phyloP scores from a whole-genome alignment of 208 protist genomes.

The Plasmodiophora brassicae region DNA sequence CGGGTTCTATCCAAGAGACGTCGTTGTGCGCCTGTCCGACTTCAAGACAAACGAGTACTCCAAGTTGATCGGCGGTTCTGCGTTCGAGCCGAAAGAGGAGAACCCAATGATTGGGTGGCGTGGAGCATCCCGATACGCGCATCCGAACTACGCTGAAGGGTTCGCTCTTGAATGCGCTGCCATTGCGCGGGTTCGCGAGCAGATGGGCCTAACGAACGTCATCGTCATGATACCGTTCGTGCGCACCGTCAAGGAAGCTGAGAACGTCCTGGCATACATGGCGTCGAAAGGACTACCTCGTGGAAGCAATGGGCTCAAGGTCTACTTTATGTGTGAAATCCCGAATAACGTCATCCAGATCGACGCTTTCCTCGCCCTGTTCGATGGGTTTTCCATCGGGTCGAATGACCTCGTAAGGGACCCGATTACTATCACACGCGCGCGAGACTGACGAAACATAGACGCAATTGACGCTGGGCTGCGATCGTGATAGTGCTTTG shows the following conservation, averaged over 20 bases:
- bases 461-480: constrained; percentile 51
- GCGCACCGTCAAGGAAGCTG: constrained; percentile 49
- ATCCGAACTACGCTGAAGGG: constrained; percentile 43
- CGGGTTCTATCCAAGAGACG: constrained; percentile 53
- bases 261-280: constrained; percentile 51
- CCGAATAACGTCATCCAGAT: constrained; percentile 57
- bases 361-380: constrained; percentile 47
- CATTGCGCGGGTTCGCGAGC: constrained; percentile 41
- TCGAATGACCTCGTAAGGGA: constrained; percentile 54
- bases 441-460: neutral
- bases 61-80: constrained; percentile 37
- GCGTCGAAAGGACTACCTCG: constrained; percentile 45
- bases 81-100: constrained; percentile 56
- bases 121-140: constrained; percentile 50
- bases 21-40: constrained; percentile 57
- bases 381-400: constrained; percentile 55
- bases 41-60: constrained; percentile 56
- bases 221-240: constrained; percentile 57
- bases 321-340: constrained; percentile 54
- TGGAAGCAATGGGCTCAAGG: constrained; percentile 1
- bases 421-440: neutral
- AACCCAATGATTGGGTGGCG: constrained; percentile 56
- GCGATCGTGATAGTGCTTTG: constrained; percentile 50
- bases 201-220: constrained; percentile 58
- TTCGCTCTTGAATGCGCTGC: neutral